Evolutionary conservation across 1,284 basidiomycete species (phyloP).

Genomic region (Rhodofomes roseus): DNA sequence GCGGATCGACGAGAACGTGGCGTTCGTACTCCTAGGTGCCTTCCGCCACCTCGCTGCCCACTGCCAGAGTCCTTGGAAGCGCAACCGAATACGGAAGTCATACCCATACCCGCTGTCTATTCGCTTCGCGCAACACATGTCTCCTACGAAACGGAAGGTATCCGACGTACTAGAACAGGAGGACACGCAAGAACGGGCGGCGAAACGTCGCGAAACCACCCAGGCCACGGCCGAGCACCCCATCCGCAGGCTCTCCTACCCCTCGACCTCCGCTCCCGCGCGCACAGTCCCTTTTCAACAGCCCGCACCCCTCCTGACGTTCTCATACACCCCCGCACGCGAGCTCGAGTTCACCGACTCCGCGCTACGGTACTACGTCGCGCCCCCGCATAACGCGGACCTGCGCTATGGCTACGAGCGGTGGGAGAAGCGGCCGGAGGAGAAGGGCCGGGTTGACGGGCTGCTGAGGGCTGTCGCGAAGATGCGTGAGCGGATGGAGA

Average conservation of each 20-base stretch:
- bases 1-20: too few relatives aligned
- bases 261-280: constrained; percentile 17
- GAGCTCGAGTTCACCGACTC: constrained; percentile 61
- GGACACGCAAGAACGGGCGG: neutral
- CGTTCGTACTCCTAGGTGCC: too few relatives aligned
- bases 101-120: too few relatives aligned
- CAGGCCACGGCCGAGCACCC: neutral
- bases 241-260: constrained; percentile 19
- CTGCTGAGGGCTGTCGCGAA: constrained; percentile 53
- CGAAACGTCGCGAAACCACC: neutral
- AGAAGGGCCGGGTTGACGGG: constrained; percentile 58
- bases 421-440: constrained; percentile 67
- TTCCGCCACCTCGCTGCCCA: too few relatives aligned
- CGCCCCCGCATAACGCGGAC: constrained; percentile 59
- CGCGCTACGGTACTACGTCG: constrained; percentile 64
- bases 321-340: constrained; percentile 43
- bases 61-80: too few relatives aligned
- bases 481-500: constrained; percentile 36
- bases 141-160: neutral
- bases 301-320: constrained; percentile 43
- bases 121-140: too few relatives aligned
- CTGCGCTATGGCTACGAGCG: constrained; percentile 64
- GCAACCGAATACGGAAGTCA: too few relatives aligned
- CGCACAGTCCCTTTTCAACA: constrained; percentile 36
- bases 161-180: neutral